Evolutionary conservation across 352 stramenopile species (phyloP).

Genomic region (Globisporangium nodosum): DNA sequence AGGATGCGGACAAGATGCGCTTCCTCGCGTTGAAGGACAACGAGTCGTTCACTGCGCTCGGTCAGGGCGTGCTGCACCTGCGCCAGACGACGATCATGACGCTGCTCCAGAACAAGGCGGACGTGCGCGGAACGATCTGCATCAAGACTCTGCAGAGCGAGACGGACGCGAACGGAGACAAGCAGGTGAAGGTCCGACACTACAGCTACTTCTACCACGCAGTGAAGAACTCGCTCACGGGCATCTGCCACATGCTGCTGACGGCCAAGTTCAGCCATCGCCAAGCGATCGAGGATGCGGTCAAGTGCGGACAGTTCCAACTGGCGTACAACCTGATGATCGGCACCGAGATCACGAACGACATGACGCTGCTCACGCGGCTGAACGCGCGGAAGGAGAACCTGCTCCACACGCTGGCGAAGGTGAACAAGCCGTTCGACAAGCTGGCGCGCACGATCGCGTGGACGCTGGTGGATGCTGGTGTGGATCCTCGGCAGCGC

Average conservation of each 20-base stretch:
- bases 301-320: constrained; percentile 66
- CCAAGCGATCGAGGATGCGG: constrained; percentile 69
- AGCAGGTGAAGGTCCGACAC: constrained; percentile 18
- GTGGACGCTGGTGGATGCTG: constrained; percentile 60
- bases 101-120: constrained; percentile 52
- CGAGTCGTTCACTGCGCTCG: constrained; percentile 49
- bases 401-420: constrained; percentile 57
- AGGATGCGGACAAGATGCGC: constrained; percentile 16
- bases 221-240: constrained; percentile 58
- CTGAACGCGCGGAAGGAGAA: constrained; percentile 42
- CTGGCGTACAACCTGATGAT: constrained; percentile 65
- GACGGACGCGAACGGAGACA: constrained; percentile 2
- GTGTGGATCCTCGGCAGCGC: constrained; percentile 19
- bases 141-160: constrained; percentile 15
- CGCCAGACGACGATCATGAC: constrained; percentile 76
- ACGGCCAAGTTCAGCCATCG: constrained; percentile 65
- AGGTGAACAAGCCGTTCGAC: constrained; percentile 49
- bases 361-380: constrained; percentile 27
- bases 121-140: constrained; percentile 44
- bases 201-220: constrained; percentile 76
- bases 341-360: constrained; percentile 41
- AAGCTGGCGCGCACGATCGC: constrained; percentile 50
- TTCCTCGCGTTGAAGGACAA: constrained; percentile 35
- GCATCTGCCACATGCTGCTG: constrained; percentile 75
- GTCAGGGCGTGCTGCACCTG: constrained; percentile 44